Percentiles rank a stretch among this genome's conserved stretches.
These are phyloP conservation scores for Leptomonas pyrrhocoris DNA, from an alignment of 208 protist genomes.

Conservation along the genomic window DNA sequence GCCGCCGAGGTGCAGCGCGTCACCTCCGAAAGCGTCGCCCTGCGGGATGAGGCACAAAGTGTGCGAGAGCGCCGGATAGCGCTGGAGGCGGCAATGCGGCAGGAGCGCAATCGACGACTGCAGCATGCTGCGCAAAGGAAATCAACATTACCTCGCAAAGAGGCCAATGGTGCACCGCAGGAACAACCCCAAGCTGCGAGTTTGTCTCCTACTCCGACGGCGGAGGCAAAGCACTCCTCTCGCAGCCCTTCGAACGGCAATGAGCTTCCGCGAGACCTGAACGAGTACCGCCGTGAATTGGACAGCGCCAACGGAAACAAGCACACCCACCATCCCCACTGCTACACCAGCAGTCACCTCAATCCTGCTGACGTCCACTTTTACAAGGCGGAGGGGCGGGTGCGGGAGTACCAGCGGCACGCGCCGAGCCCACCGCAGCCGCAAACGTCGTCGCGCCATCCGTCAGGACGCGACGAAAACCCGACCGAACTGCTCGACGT, in stretches of 20 bases:
- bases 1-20: constrained; percentile 20
- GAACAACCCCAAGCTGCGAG: too few species aligned
- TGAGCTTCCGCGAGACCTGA: neutral
- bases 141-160: neutral
- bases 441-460: neutral
- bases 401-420: constrained; percentile 26
- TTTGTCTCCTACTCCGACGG: neutral
- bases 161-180: neutral
- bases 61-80: constrained; percentile 19
- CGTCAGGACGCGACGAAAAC: neutral
- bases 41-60: constrained; percentile 9
- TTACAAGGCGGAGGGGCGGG: constrained; percentile 14
- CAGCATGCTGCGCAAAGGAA: constrained; percentile 11
- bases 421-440: constrained; percentile 12
- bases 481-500: neutral
- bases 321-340: constrained; percentile 14
- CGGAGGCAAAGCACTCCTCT: neutral
- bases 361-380: constrained; percentile 31
- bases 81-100: constrained; percentile 31
- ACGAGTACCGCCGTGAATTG: constrained; percentile 34
- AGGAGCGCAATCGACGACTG: constrained; percentile 30
- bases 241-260: neutral
- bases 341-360: constrained; percentile 28
- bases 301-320: constrained; percentile 21
- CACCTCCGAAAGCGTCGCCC: constrained; percentile 8